Base-by-base conservation (phyloP, 1,139 yeast species). In the Kodamaea derodonti region DNA sequence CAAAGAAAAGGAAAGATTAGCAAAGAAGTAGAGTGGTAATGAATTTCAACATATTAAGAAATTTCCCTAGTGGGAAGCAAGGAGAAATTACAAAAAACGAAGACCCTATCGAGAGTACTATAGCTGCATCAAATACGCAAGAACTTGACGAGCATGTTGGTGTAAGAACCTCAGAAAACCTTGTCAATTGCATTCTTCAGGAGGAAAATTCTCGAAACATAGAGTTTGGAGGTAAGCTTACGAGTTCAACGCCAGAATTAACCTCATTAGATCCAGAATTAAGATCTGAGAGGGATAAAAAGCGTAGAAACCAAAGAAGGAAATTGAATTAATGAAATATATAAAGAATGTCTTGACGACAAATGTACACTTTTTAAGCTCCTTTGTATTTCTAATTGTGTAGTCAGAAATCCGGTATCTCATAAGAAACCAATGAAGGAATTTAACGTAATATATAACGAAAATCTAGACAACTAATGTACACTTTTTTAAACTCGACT, bases 251-350 rank as follows among this genome's bases (percentile, higher is more conserved):
- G 20, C 69, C 69, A 2, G 56, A 51, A 14, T 44, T 62, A 14
- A 51, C 44, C 12, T 66, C 63, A 4, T 47, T 65, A 33, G 65
- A 65, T 35, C 60, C 65, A 1, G 68, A 60, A 31, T 36, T 51
- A 33, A 57, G 47, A 5, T 40, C 38, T 3, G 52, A 58, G 35
- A 43, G 38, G 32, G 49, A 47, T 11, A 52, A 47, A 33, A 48
- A 46, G 39, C 45, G 38, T 17, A 43, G 58, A 18, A 52, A 47
- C 36, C 30, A 30, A 22, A 32, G 51, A 34, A 38, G 40, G 35
- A 33, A 42, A 31, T 22, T 34, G 24, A 25, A 12, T 14, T 14
- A 25, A 14, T 17, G 49, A 43, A 34, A 27, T 32, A 23, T 32
- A 50, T 34, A 36, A 25, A 14, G 14, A 14, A 25, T 25, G 16